Percentiles rank a stretch among this genome's conserved stretches.
Evolutionary conservation across 345 rosid species (phyloP).

Genomic region (Corchorus capsularis): DNA sequence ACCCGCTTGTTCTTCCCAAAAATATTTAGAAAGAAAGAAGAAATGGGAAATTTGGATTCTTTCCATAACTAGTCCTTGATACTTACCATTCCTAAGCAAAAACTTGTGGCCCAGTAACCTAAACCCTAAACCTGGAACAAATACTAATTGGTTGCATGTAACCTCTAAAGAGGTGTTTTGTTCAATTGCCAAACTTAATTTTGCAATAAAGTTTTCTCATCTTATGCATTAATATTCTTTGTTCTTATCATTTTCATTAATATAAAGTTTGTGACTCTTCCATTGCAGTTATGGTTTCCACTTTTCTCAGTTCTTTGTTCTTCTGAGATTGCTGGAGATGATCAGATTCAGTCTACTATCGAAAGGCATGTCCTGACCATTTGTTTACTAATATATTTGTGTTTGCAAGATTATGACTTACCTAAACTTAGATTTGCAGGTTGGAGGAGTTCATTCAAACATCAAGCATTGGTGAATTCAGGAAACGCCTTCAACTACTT

Average conservation of each 20-base stretch:
- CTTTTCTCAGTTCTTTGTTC: slow-evolving; percentile 72
- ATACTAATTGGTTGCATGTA: too few relatives aligned
- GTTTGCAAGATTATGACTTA: slow-evolving; percentile 21
- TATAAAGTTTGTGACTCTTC: background rate
- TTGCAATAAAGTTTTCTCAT: background rate
- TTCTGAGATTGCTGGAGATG: slow-evolving; percentile 43
- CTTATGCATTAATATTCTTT: background rate
- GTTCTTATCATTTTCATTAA: background rate
- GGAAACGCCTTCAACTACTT: slow-evolving; percentile 83
- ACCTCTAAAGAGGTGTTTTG: background rate
- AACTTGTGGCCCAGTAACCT: background rate
- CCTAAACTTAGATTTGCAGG: slow-evolving; percentile 45
- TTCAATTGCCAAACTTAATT: background rate
- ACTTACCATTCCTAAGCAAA: background rate
- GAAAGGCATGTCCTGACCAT: too few relatives aligned
- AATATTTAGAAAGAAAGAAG: background rate
- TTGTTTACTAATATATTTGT: too few relatives aligned
- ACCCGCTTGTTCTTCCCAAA: background rate
- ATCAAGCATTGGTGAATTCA: slow-evolving; percentile 28
- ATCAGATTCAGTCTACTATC: slow-evolving; percentile 27
- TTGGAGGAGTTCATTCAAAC: slow-evolving; percentile 29
- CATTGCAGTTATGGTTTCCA: slow-evolving; percentile 96
- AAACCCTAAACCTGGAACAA: background rate
- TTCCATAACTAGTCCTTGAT: background rate
- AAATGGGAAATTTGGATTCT: background rate